A percentile compares a stretch with the other conserved stretches of the same genome.
These are phyloP conservation scores for Ajuga reptans DNA, from an alignment of 305 asterid species.

Conservation along the genomic window DNA sequence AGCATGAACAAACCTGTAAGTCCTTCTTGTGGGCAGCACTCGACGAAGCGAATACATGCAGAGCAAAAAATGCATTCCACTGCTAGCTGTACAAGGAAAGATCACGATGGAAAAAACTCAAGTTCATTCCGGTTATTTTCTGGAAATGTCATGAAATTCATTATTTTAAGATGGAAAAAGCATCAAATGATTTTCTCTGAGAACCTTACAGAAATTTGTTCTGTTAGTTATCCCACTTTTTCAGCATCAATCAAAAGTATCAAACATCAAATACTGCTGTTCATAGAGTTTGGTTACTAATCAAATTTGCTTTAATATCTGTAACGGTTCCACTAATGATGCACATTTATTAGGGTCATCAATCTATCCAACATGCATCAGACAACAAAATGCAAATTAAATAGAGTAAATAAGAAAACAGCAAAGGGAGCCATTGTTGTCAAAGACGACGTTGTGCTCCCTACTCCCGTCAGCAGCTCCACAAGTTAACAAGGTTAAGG, in stretches of 20 bases:
- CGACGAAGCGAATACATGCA: conserved; percentile 95
- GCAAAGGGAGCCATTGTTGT: not conserved
- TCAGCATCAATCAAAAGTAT: conserved; percentile 9
- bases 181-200: not conserved
- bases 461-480: not conserved
- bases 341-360: conserved; percentile 3
- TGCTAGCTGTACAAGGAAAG: conserved; percentile 65
- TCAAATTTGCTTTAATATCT: not conserved
- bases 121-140: conserved; percentile 16
- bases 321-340: not conserved
- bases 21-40: conserved; percentile 99
- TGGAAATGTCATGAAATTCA: conserved; percentile 8
- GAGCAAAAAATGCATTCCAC: conserved; percentile 99
- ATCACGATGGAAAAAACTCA: conserved; percentile 12
- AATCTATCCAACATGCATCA: not conserved
- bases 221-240: conserved; percentile 1
- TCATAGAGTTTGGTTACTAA: not conserved
- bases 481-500: not conserved
- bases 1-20: conserved; percentile 65
- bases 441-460: not conserved
- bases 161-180: not conserved
- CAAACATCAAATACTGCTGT: not conserved
- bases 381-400: not conserved
- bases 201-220: not conserved
- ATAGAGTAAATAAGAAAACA: not conserved